These are phyloP conservation scores for Arabidopsis lyrata DNA, from an alignment of 441 rosid species.

Conservation along the genomic window DNA sequence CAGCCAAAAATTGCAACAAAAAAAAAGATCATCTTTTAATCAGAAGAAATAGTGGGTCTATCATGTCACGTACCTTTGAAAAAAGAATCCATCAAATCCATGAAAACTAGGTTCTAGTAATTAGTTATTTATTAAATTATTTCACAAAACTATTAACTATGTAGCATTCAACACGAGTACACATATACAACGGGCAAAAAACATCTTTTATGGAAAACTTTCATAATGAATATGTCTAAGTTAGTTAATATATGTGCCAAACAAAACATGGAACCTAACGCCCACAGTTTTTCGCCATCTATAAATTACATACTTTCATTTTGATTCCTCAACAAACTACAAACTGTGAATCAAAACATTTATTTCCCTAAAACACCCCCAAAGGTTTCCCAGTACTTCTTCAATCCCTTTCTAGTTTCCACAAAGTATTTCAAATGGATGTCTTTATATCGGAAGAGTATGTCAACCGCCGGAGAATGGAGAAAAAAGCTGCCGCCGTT, in stretches of 20 bases:
- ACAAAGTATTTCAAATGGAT: conserved; percentile 46
- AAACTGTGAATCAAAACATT: conserved; percentile 21
- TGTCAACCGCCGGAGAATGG: conserved; percentile 56
- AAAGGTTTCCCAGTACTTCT: conserved; percentile 5
- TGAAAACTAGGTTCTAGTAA: conserved; percentile 26
- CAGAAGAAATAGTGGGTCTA: conserved; percentile 6
- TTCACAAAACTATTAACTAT: not conserved
- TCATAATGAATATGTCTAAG: not conserved
- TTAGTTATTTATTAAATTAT: not conserved
- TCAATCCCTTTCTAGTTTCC: not conserved
- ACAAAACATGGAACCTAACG: conserved; percentile 26
- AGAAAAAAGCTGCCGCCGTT: conserved; percentile 52
- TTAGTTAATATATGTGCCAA: conserved; percentile 11
- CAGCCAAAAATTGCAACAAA: not conserved
- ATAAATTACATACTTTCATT: conserved; percentile 14
- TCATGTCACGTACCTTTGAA: not conserved
- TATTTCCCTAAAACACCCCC: not conserved
- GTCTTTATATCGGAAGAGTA: conserved; percentile 73
- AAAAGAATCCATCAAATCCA: conserved; percentile 15
- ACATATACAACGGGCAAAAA: not conserved
- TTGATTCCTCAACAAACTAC: conserved; percentile 10
- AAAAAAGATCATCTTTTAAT: not conserved
- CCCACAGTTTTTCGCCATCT: conserved; percentile 36
- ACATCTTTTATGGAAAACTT: not conserved
- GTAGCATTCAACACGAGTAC: not conserved